A percentile compares a stretch with the other conserved stretches of the same genome.
phyloP scores from a whole-genome alignment of 139 green algal genomes.

The Limnomonas spitsbergensis region DNA sequence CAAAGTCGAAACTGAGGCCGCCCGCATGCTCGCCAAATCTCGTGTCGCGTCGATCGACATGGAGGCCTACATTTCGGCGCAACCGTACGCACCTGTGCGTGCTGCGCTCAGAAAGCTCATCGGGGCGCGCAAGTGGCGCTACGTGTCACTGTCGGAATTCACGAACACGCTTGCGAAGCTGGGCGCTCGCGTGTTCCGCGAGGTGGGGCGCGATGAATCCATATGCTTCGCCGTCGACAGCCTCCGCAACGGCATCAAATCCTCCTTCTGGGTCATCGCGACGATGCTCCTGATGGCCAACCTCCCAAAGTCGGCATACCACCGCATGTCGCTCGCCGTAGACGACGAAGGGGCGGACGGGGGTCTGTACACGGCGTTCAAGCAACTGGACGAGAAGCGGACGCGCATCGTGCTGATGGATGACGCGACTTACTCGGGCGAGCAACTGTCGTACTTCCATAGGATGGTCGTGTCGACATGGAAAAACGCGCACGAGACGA shows the following conservation, averaged over 20 bases:
- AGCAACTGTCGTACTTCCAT: not conserved
- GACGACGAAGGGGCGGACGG: not conserved
- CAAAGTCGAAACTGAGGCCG: not conserved
- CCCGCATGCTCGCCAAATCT: not conserved
- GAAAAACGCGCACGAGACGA: not conserved
- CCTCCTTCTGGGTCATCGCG: not conserved
- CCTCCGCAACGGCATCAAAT: not conserved
- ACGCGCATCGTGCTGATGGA: not conserved
- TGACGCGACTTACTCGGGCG: not conserved
- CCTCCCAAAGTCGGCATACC: not conserved
- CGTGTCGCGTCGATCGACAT: not conserved
- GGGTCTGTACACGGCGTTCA: not conserved
- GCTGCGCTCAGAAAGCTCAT: not conserved
- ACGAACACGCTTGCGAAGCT: not conserved
- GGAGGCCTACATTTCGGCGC: not conserved
- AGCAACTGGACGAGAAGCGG: not conserved
- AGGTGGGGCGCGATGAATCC: no score
- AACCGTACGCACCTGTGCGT: not conserved
- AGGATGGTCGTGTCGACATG: not conserved
- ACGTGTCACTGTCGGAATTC: not conserved
- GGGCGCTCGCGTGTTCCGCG: not conserved
- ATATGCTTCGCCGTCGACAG: not conserved
- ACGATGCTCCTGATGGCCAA: not conserved
- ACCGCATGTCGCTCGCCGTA: not conserved
- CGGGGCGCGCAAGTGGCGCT: not conserved